phyloP scores from a whole-genome alignment of 2,329 filamentous ascomycete genomes.

The Cytospora paraplurivora region DNA sequence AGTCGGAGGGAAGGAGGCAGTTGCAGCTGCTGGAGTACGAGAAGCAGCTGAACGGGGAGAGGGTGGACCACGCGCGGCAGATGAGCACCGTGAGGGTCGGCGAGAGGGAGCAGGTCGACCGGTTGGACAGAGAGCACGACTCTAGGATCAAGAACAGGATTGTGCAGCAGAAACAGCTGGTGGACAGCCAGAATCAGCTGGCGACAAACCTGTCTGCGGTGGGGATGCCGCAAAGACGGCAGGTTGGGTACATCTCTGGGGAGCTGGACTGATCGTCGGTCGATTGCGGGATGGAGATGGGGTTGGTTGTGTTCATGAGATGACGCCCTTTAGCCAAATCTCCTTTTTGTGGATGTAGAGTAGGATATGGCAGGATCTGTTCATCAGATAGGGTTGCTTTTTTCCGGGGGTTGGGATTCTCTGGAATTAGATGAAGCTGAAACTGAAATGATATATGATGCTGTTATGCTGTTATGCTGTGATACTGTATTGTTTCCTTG shows the following conservation, averaged over 20 bases:
- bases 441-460: background rate
- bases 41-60: constrained; percentile 46
- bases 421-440: no score
- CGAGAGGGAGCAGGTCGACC: constrained; percentile 55
- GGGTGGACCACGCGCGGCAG: constrained; percentile 51
- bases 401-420: background rate
- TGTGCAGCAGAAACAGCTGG: constrained; percentile 54
- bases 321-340: constrained; percentile 8
- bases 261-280: constrained; percentile 47
- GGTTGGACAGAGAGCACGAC: constrained; percentile 50
- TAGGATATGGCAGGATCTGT: background rate
- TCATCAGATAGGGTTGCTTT: constrained; percentile 1
- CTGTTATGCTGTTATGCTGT: background rate
- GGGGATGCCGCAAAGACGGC: constrained; percentile 44
- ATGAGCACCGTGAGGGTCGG: constrained; percentile 51
- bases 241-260: constrained; percentile 59
- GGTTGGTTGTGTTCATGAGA: constrained; percentile 1
- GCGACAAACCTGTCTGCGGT: constrained; percentile 40
- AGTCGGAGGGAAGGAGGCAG: constrained; percentile 48
- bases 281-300: background rate
- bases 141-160: constrained; percentile 48
- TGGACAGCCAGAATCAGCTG: constrained; percentile 46
- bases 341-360: constrained; percentile 3
- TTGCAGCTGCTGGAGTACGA: constrained; percentile 53
- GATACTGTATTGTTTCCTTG: background rate